Evolutionary conservation across 1,284 basidiomycete genomes (phyloP).

Genomic region (Trichosporon ovoides): DNA sequence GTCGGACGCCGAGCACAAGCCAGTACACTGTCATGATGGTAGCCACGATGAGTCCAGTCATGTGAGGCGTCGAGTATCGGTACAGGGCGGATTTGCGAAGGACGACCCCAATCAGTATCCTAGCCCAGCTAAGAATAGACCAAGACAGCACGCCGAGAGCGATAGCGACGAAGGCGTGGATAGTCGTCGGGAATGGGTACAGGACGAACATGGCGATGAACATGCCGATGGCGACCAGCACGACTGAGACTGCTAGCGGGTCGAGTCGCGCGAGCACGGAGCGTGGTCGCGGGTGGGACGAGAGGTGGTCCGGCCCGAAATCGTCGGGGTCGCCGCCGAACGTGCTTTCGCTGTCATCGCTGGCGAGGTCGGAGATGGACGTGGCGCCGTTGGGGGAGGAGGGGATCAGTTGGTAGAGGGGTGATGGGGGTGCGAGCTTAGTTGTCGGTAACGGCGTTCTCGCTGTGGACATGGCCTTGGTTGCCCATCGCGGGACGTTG

Average conservation of each 20-base stretch:
- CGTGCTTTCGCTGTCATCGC: not conserved
- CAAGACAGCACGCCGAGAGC: constrained; percentile 20
- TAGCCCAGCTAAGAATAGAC: constrained; percentile 18
- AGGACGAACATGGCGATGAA: constrained; percentile 19
- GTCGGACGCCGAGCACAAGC: constrained; percentile 19
- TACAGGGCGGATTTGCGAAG: not conserved
- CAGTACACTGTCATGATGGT: constrained; percentile 20
- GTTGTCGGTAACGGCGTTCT: not conserved
- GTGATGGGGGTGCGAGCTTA: not conserved
- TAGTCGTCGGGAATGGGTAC: constrained; percentile 37
- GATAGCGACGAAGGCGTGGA: constrained; percentile 28
- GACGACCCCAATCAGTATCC: constrained; percentile 9
- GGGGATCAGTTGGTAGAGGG: constrained; percentile 1
- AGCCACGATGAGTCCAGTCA: constrained; percentile 7
- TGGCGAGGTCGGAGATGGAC: not conserved
- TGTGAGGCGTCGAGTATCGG: not conserved
- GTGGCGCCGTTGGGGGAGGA: not conserved
- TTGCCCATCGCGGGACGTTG: not conserved
- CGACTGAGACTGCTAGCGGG: constrained; percentile 8
- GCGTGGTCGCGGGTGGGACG: not conserved
- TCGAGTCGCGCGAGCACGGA: constrained; percentile 10
- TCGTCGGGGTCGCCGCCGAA: not conserved
- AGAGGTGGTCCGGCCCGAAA: not conserved
- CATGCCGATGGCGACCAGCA: constrained; percentile 7
- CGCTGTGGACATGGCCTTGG: not conserved